Evolutionary conservation across 306 rosid species (phyloP).

Genomic region (Vigna unguiculata): DNA sequence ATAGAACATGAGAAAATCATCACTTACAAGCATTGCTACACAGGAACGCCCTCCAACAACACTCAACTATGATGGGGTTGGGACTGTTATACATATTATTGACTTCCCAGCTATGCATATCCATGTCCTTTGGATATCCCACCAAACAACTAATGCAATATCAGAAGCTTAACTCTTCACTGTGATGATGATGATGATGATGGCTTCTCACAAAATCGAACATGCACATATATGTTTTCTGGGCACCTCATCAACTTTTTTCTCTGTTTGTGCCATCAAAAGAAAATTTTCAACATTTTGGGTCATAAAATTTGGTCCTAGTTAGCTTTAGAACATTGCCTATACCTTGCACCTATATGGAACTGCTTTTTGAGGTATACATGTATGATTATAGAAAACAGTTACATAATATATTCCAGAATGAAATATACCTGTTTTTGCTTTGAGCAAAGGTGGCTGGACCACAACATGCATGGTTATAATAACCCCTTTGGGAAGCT

Average conservation of each 20-base stretch:
- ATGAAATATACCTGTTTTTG: conserved; percentile 76
- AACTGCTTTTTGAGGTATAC: background rate
- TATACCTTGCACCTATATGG: background rate
- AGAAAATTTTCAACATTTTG: conserved; percentile 35
- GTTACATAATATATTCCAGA: conserved; percentile 29
- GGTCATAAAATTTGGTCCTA: background rate
- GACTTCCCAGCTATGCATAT: conserved; percentile 51
- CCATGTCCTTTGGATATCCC: conserved; percentile 50
- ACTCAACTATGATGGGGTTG: conserved; percentile 52
- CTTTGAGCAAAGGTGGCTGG: conserved; percentile 81
- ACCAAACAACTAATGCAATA: conserved; percentile 49
- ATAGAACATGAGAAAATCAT: conserved; percentile 51
- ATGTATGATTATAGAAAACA: background rate
- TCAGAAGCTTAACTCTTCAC: conserved; percentile 50
- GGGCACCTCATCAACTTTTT: conserved; percentile 74
- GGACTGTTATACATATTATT: conserved; percentile 65
- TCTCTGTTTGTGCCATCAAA: conserved; percentile 62
- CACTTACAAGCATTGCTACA: conserved; percentile 59
- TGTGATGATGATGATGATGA: conserved; percentile 8
- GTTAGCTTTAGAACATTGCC: conserved; percentile 19
- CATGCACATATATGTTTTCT: conserved; percentile 79
- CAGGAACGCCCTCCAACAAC: conserved; percentile 59
- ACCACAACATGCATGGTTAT: conserved; percentile 91
- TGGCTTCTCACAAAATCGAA: conserved; percentile 70
- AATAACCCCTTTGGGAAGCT: conserved; percentile 77